phyloP scores from a whole-genome alignment of 805 yeast genomes.

The Saturnispora saitoi region DNA sequence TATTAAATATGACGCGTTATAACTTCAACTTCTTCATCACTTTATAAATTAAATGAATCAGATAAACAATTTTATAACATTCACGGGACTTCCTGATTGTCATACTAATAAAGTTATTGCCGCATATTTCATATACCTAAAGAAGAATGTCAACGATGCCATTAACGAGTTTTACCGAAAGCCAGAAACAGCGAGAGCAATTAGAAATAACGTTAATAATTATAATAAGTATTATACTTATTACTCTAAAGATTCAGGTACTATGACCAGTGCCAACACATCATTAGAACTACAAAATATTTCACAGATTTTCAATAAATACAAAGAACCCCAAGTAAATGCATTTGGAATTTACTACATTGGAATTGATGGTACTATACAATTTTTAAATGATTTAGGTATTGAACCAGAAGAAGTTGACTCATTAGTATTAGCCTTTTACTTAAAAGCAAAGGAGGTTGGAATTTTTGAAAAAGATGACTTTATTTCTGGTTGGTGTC shows the following conservation, averaged over 20 bases:
- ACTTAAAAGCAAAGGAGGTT: conserved; percentile 55
- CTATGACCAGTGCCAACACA: neutral
- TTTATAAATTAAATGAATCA: neutral
- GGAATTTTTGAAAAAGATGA: conserved; percentile 47
- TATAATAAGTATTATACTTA: neutral
- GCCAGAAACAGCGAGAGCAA: conserved; percentile 1
- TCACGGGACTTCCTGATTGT: neutral
- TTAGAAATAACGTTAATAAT: neutral
- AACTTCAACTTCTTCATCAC: neutral
- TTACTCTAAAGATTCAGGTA: neutral
- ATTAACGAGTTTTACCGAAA: conserved; percentile 9
- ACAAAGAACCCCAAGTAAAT: conserved; percentile 20
- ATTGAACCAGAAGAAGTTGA: conserved; percentile 67
- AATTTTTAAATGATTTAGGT: conserved; percentile 56
- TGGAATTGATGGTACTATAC: conserved; percentile 72
- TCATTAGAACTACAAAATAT: conserved; percentile 14
- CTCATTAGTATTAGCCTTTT: conserved; percentile 62
- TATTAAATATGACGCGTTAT: neutral
- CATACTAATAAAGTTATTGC: neutral
- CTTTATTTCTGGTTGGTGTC: conserved; percentile 55
- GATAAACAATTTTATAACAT: neutral
- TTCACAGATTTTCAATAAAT: conserved; percentile 28
- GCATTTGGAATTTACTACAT: conserved; percentile 32
- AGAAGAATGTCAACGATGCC: conserved; percentile 8
- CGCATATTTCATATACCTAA: conserved; percentile 1